Evolutionary conservation across 495 filamentous ascomycete species (phyloP), one percentile per base, ranked within the genome.

Genomic region (Xylaria intraflava): DNA sequence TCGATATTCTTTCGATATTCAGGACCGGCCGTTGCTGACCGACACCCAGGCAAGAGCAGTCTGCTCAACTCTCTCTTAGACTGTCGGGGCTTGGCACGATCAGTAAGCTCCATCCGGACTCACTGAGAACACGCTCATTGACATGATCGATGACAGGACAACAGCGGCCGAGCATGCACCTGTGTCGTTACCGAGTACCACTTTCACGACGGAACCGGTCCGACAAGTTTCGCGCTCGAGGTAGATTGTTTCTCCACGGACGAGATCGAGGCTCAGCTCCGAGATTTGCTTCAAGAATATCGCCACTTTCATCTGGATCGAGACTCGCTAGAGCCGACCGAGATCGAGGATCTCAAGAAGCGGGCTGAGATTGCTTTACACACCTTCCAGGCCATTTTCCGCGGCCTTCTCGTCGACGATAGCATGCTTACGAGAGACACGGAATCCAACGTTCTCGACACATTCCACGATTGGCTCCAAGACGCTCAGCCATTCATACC

Each of bases 161-260:
- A 60, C 49, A 59, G 55, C 44, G 69, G 68, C 30, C 38, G 40
- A 10, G 72, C 70, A 0, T 74, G 72, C 50, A 74, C 72, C 8
- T 72, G 69, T 40, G 69, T 68, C 7, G 70, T 67, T 6, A 75
- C 69, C 1, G 72, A 75, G 38, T 75, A 68, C 46, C 59, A 64
- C 36, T 64, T 63, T 60, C 70, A 73, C 44, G 56, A 65, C 8
- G 23, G 23, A 6, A 17, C 4, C 35, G 35, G 35, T n/a, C 35
- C 14, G 1, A 47, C 67, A 38, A 29, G 54, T 29, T 73, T 72
- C 45, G 42, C 55, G 5, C 64, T 75, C 17, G 44, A 65, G 5
- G 58, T 72, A 3, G 65, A 72, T 23, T 44, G 50, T 23, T 75
- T 73, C 51, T 58, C 51, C 16, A 29, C 59, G 8, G 58, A 56